These are phyloP conservation scores for Mycena galopus DNA, from an alignment of 768 basidiomycete genomes.

Conservation along the genomic window DNA sequence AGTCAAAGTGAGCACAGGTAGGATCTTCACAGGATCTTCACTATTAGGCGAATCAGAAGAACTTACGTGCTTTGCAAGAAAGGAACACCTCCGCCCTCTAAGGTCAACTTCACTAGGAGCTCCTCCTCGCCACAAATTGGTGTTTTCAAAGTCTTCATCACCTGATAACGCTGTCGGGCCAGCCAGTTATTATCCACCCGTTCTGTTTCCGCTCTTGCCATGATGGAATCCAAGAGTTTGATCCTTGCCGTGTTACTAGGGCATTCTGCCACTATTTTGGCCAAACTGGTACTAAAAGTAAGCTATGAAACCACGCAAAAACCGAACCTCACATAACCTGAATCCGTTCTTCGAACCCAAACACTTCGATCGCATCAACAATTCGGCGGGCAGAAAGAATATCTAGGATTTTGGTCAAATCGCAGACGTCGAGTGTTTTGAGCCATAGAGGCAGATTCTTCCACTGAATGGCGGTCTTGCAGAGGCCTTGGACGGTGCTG, in stretches of 20 bases:
- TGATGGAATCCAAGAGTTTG: background rate
- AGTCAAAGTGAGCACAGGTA: background rate
- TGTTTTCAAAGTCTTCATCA: constrained; percentile 10
- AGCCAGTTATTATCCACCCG: constrained; percentile 9
- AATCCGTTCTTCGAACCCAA: constrained; percentile 3
- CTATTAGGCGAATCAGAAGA: background rate
- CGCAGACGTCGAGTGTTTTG: constrained; percentile 2
- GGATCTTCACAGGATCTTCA: too few species aligned
- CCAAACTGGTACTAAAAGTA: background rate
- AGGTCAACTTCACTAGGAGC: constrained; percentile 1
- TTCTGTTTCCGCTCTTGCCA: background rate
- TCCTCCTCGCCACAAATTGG: constrained; percentile 6
- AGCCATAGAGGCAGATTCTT: constrained; percentile 5
- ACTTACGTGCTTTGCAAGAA: constrained; percentile 16
- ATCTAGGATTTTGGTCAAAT: background rate
- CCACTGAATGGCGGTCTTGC: constrained; percentile 1
- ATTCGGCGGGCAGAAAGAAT: constrained; percentile 1
- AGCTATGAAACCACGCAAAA: background rate
- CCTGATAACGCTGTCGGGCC: constrained; percentile 20
- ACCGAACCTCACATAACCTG: background rate
- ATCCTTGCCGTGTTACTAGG: constrained; percentile 5
- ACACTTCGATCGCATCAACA: constrained; percentile 6
- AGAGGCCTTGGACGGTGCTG: background rate
- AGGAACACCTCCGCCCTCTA: constrained; percentile 17
- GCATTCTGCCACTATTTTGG: background rate